Evolutionary conservation across 495 filamentous ascomycete species (phyloP).

Genomic region (Sabuloglossum arenarium): DNA sequence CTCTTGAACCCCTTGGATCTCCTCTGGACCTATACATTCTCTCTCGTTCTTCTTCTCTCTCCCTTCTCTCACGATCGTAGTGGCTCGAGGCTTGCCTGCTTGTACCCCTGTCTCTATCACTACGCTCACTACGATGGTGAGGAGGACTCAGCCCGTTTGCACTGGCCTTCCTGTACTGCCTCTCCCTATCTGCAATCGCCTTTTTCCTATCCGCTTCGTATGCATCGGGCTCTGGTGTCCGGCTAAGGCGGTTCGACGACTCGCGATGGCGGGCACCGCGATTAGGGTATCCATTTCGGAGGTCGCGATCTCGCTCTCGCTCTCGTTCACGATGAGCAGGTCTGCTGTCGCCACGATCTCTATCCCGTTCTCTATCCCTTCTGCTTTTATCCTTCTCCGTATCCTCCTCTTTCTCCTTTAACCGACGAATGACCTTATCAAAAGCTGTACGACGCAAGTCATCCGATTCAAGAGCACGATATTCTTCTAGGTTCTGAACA

Average conservation of each 20-base stretch:
- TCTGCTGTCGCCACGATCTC: constrained; percentile 5
- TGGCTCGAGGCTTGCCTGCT: constrained; percentile 19
- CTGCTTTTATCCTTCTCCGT: constrained; percentile 49
- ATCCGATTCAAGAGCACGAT: constrained; percentile 57
- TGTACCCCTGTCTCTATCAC: constrained; percentile 15
- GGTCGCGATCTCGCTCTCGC: constrained; percentile 10
- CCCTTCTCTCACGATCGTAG: constrained; percentile 52
- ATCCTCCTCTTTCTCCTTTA: constrained; percentile 83
- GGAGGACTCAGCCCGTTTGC: constrained; percentile 6
- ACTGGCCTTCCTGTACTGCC: constrained; percentile 17
- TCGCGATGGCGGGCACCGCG: constrained; percentile 23
- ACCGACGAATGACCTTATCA: constrained; percentile 76
- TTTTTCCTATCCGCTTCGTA: constrained; percentile 20
- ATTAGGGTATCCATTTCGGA: constrained; percentile 9
- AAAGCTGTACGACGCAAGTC: constrained; percentile 67
- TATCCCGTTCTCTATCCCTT: constrained; percentile 4
- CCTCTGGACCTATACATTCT: constrained; percentile 64
- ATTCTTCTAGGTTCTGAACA: constrained; percentile 65
- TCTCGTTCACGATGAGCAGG: constrained; percentile 3
- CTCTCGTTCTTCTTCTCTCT: constrained; percentile 70
- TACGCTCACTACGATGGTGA: constrained; percentile 8
- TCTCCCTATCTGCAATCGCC: constrained; percentile 17
- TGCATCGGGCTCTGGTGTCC: constrained; percentile 48
- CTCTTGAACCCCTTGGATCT: constrained; percentile 49
- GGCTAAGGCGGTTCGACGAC: constrained; percentile 33